These are phyloP conservation scores for Eucalyptus sp. DNA, from an alignment of 345 rosid species.

Conservation along the genomic window DNA sequence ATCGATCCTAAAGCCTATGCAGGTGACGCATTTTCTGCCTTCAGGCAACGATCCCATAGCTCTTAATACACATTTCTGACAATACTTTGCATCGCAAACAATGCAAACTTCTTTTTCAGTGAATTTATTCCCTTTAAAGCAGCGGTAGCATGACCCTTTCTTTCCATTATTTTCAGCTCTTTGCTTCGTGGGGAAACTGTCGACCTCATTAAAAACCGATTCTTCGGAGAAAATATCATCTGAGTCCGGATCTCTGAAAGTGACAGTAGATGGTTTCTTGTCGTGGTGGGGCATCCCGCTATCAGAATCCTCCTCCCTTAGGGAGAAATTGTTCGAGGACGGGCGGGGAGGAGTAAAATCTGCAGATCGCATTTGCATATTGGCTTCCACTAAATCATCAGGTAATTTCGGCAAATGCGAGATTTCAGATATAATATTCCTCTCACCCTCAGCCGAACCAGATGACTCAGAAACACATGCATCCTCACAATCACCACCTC, in stretches of 20 bases:
- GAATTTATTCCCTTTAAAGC: constrained; percentile 50
- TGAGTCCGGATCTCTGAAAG: constrained; percentile 40
- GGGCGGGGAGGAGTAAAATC: constrained; percentile 6
- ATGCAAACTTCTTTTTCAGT: constrained; percentile 70
- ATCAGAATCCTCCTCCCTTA: constrained; percentile 15
- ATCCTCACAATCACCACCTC: neutral
- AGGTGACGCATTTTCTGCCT: constrained; percentile 74
- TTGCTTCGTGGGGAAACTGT: constrained; percentile 11
- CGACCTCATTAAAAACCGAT: constrained; percentile 2
- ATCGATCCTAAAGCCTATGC: constrained; percentile 61
- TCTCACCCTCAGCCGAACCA: neutral
- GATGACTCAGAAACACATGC: constrained; percentile 1
- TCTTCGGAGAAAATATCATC: constrained; percentile 18
- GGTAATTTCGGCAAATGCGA: neutral
- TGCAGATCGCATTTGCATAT: constrained; percentile 1
- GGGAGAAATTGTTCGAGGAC: constrained; percentile 24
- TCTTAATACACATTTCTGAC: constrained; percentile 53
- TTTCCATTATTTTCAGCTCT: constrained; percentile 51
- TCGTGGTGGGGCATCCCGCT: constrained; percentile 14
- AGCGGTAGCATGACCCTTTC: constrained; percentile 70
- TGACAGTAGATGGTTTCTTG: constrained; percentile 33
- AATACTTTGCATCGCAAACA: constrained; percentile 80
- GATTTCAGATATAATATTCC: neutral
- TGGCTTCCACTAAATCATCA: neutral
- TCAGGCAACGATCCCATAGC: constrained; percentile 92